Percentiles rank a stretch among this genome's conserved stretches.
These are phyloP conservation scores for Pseudonitzschia multistriata DNA, from an alignment of 108 stramenopile species.

Conservation along the genomic window DNA sequence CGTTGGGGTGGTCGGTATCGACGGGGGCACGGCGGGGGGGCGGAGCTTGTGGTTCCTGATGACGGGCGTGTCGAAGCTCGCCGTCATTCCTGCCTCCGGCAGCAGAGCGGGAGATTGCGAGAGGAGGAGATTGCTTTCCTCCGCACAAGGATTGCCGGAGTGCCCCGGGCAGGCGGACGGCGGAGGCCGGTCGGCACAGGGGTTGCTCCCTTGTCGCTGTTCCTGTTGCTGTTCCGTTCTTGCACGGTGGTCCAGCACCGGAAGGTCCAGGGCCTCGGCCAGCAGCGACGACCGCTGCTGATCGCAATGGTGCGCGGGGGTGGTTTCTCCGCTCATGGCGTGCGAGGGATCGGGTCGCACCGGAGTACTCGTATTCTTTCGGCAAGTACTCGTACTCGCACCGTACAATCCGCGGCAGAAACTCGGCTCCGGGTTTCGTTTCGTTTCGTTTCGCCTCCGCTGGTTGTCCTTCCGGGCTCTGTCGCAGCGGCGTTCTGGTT, in stretches of 20 bases:
- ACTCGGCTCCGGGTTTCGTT: no score
- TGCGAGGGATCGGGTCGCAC: no score
- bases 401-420: no score
- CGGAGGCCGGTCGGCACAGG: no score
- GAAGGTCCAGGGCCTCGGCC: slow-evolving; percentile 20
- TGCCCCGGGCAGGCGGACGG: neutral
- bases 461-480: no score
- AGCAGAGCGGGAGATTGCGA: neutral
- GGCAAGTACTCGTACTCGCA: no score
- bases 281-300: slow-evolving; percentile 15
- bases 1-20: neutral
- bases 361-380: no score
- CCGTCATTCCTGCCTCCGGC: neutral
- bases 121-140: neutral
- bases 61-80: slow-evolving; percentile 2
- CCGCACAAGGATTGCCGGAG: neutral
- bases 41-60: neutral
- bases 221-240: neutral
- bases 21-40: neutral
- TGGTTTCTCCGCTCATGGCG: no score
- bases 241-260: slow-evolving; percentile 11
- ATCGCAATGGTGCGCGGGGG: no score
- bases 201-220: neutral
- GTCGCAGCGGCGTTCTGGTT: no score
- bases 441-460: no score